phyloP scores from a whole-genome alignment of 179 eudicot species.

The Beta lomatogona region DNA sequence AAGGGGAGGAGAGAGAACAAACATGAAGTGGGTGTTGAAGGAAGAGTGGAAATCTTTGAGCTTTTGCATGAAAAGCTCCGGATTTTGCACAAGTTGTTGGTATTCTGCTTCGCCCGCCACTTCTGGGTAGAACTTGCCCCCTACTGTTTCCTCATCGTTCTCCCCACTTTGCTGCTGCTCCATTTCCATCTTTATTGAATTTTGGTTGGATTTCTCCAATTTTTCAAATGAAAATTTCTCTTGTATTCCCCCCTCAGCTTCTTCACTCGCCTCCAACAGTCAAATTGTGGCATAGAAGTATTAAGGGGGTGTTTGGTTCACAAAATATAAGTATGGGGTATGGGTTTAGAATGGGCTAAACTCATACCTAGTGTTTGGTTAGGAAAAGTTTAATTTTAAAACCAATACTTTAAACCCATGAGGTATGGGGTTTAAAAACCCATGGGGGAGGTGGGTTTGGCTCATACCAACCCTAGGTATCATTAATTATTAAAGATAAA shows the following conservation, averaged over 20 bases:
- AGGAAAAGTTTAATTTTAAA: too few species aligned
- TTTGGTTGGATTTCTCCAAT: background rate
- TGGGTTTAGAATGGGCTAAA: too few species aligned
- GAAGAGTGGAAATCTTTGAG: conserved; percentile 32
- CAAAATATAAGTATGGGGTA: too few species aligned
- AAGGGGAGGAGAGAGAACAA: conserved; percentile 1
- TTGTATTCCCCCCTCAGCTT: background rate
- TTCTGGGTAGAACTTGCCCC: conserved; percentile 14
- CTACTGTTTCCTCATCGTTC: background rate
- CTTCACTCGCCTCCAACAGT: background rate
- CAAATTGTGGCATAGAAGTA: too few species aligned
- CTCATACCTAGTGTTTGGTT: too few species aligned
- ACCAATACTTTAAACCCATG: too few species aligned
- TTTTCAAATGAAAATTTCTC: background rate
- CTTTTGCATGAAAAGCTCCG: conserved; percentile 15
- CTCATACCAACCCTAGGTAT: too few species aligned
- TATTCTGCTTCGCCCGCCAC: conserved; percentile 18
- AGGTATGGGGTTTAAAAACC: too few species aligned
- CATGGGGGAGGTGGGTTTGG: too few species aligned
- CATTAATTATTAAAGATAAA: too few species aligned
- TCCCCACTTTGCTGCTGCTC: background rate
- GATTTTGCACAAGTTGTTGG: conserved; percentile 23
- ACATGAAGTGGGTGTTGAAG: conserved; percentile 20
- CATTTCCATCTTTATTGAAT: background rate
- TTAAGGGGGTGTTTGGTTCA: too few species aligned